These are phyloP conservation scores for Claviceps quebecensis DNA, from an alignment of 2,329 filamentous ascomycete genomes.

Conservation along the genomic window DNA sequence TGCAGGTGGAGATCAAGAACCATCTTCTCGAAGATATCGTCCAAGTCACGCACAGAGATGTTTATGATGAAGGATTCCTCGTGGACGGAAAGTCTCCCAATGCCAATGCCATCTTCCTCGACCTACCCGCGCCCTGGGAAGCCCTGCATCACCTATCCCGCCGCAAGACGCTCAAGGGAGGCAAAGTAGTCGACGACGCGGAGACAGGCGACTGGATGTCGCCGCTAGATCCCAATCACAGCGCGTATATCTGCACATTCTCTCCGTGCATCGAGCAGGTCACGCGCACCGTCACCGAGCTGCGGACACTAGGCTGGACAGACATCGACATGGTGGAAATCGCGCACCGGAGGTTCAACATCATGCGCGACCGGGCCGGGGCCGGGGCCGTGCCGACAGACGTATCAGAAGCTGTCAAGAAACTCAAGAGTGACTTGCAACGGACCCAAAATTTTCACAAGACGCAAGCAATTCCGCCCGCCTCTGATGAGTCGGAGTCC, in stretches of 20 bases:
- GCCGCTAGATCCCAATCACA: slow-evolving; percentile 55
- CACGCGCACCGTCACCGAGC: slow-evolving; percentile 64
- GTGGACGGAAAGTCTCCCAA: slow-evolving; percentile 44
- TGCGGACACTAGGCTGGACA: slow-evolving; percentile 75
- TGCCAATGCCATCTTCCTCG: slow-evolving; percentile 63
- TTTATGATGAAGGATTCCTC: slow-evolving; percentile 62
- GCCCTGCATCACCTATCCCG: slow-evolving; percentile 64
- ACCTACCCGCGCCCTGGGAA: slow-evolving; percentile 69
- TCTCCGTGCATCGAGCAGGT: slow-evolving; percentile 96
- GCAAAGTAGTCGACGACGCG: slow-evolving; percentile 9
- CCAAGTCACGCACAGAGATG: slow-evolving; percentile 62
- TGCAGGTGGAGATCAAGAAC: slow-evolving; percentile 53
- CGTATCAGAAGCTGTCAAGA: slow-evolving; percentile 64
- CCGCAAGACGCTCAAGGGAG: slow-evolving; percentile 16
- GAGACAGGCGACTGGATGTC: slow-evolving; percentile 31
- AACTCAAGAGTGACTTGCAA: slow-evolving; percentile 59
- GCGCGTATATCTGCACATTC: slow-evolving; percentile 80
- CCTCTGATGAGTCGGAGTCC: slow-evolving; percentile 17
- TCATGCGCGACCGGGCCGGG: slow-evolving; percentile 68
- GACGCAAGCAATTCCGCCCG: slow-evolving; percentile 13
- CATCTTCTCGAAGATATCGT: slow-evolving; percentile 55
- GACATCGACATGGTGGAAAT: slow-evolving; percentile 92
- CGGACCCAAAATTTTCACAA: slow-evolving; percentile 53
- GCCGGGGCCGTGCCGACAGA: slow-evolving; percentile 57
- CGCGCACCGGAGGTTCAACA: slow-evolving; percentile 62